A percentile compares a stretch with the other conserved stretches of the same genome.
Conservation (phyloP, 1,139 yeast species). For the Kodamaea arcana region DNA sequence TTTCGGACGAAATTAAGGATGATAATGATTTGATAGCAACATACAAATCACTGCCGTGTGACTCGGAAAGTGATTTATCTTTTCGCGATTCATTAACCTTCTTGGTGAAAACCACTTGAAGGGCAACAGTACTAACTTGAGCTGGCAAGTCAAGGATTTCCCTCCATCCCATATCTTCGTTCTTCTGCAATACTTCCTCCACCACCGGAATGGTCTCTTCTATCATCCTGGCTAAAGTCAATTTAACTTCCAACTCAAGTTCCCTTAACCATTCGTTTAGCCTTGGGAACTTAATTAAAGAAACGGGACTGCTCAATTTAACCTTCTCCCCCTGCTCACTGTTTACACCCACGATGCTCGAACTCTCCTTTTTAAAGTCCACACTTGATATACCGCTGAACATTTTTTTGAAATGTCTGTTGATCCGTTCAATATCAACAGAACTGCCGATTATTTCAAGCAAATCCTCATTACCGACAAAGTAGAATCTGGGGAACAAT, state of each 20-base stretch:
- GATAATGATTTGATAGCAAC: slow-evolving; percentile 10
- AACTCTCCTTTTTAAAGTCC: slow-evolving; percentile 31
- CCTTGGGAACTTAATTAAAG: slow-evolving; percentile 37
- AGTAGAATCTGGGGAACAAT: slow-evolving; percentile 76
- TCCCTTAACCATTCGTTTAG: slow-evolving; percentile 62
- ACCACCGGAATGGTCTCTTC: slow-evolving; percentile 9
- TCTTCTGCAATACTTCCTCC: slow-evolving; percentile 10
- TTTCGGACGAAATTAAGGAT: slow-evolving; percentile 16
- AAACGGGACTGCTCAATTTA: slow-evolving; percentile 39
- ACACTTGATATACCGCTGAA: slow-evolving; percentile 61
- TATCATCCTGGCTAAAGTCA: slow-evolving; percentile 39
- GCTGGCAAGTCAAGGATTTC: slow-evolving; percentile 36
- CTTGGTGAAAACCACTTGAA: slow-evolving; percentile 58
- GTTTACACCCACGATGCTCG: slow-evolving; percentile 42
- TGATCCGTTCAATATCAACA: slow-evolving; percentile 44
- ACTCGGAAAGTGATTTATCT: background rate
- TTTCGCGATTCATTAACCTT: slow-evolving; percentile 29
- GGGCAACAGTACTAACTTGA: slow-evolving; percentile 55
- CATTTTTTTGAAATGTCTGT: slow-evolving; percentile 66
- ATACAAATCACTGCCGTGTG: background rate
- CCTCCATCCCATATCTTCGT: slow-evolving; percentile 5
- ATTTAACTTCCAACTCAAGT: slow-evolving; percentile 53
- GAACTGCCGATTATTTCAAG: slow-evolving; percentile 77
- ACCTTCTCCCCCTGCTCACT: slow-evolving; percentile 68
- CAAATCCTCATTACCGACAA: slow-evolving; percentile 87